These are phyloP conservation scores for Moringa oleifera DNA, from an alignment of 345 rosid species.

Conservation along the genomic window DNA sequence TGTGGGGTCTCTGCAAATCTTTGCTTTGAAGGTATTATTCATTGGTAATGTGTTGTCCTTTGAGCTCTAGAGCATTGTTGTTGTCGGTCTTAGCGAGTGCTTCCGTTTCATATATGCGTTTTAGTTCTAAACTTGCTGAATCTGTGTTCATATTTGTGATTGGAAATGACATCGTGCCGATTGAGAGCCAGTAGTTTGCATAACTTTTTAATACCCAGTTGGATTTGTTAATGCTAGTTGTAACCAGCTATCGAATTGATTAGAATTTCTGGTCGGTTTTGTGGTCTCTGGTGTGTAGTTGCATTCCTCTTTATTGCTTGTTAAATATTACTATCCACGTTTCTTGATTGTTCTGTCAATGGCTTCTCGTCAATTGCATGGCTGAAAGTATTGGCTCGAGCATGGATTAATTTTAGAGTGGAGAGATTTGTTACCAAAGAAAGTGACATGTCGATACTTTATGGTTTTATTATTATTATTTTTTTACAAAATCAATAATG, in stretches of 20 bases:
- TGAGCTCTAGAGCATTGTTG: slow-evolving; percentile 3
- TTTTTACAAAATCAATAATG: slow-evolving; percentile 23
- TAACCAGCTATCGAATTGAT: slow-evolving; percentile 9
- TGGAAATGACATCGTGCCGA: slow-evolving; percentile 12
- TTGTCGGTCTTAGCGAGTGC: slow-evolving; percentile 17
- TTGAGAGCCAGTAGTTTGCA: slow-evolving; percentile 6
- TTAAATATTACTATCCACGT: too few species aligned
- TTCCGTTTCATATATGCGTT: slow-evolving; percentile 4
- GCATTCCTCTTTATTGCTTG: neutral
- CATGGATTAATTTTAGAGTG: slow-evolving; percentile 22
- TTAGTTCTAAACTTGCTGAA: slow-evolving; percentile 7
- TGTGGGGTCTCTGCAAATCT: slow-evolving; percentile 25
- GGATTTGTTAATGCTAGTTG: slow-evolving; percentile 8
- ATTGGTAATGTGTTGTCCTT: slow-evolving; percentile 7
- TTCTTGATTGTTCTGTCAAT: slow-evolving; percentile 10
- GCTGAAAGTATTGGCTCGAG: slow-evolving; percentile 39
- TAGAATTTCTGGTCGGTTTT: neutral
- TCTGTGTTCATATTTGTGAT: slow-evolving; percentile 20
- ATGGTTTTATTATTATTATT: slow-evolving; percentile 2
- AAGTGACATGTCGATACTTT: slow-evolving; percentile 32
- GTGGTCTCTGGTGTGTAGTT: neutral
- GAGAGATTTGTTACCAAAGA: slow-evolving; percentile 22
- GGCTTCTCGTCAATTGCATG: slow-evolving; percentile 19
- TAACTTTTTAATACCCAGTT: slow-evolving; percentile 5
- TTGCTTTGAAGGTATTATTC: slow-evolving; percentile 4